Base-by-base conservation (phyloP, 768 basidiomycete genomes). In the Leccinum olivaceopallidum region DNA sequence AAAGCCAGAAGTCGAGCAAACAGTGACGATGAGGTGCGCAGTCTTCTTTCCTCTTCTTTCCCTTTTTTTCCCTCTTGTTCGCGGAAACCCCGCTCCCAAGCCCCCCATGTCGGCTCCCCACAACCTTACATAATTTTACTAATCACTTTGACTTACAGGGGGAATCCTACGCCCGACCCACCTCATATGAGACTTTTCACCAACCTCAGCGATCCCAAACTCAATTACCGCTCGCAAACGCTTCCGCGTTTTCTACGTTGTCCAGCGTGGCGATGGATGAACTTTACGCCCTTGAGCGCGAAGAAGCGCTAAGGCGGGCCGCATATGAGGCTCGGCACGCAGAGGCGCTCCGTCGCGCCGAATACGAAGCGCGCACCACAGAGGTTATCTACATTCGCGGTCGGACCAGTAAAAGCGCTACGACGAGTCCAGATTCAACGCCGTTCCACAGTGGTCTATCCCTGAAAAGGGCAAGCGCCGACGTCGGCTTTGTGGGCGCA, bases 251-350 rank as follows among this genome's bases (percentile, higher is more conserved):
- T 67, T 83, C 84, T n/a, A 81, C 88, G 1, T 74, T 92, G 20
- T 88, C 89, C 50, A 88, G 78, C 32, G 78, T 90, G 20, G 94
- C 95, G 3, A 89, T 95, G 76, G 93, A 93, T 60, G 93, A 97
- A 70, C 82, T 98, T 8, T 89, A 91, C 67, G 87, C 88, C 65
- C 86, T 98, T 32, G 95, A 98, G 71, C 87, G 87, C 42, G 83
- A 88, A 61, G 95, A 97, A 73, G 89, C 92, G 4, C 73, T 87
- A 34, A 82, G 94, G 20, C 81, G 94, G 37, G 93, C 92, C n/a
- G 90, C 94, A 70, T 96, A 88, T 75, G 92, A 94, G 71, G 83
- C 87, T 10, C 80, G 85, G 10, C 89, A 87, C 69, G 87, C 89
- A 18, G 89, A 89, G 57, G 83, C 82, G 13, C 80, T 85, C 57